phyloP scores from a whole-genome alignment of 306 rosid species.

The Acmispon strigosus region DNA sequence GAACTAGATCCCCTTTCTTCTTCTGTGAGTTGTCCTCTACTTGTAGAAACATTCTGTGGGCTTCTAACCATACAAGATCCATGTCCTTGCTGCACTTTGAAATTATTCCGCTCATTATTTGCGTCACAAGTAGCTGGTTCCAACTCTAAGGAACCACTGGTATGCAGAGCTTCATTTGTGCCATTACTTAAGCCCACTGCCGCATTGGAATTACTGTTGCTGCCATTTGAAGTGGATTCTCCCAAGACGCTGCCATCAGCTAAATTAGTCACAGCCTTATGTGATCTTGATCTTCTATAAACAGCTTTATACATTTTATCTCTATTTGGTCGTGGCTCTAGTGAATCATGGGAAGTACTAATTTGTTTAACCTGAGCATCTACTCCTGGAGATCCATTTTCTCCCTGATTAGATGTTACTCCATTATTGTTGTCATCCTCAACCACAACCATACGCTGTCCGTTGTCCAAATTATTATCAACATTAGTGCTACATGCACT shows the following conservation, averaged over 20 bases:
- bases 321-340: slow-evolving; percentile 32
- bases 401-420: slow-evolving; percentile 35
- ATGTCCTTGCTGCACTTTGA: slow-evolving; percentile 34
- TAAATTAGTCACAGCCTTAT: slow-evolving; percentile 41
- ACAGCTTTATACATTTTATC: slow-evolving; percentile 77
- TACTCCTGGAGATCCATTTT: slow-evolving; percentile 36
- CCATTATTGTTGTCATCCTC: slow-evolving; percentile 29
- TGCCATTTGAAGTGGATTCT: slow-evolving; percentile 51
- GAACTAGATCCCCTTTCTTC: slow-evolving; percentile 73
- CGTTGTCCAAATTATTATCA: slow-evolving; percentile 28
- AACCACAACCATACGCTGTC: slow-evolving; percentile 27
- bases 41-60: slow-evolving; percentile 33
- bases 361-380: slow-evolving; percentile 36
- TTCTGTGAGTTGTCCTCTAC: slow-evolving; percentile 36
- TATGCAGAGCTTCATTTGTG: slow-evolving; percentile 34
- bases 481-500: slow-evolving; percentile 30
- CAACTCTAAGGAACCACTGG: slow-evolving; percentile 43
- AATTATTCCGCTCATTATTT: slow-evolving; percentile 33
- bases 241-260: slow-evolving; percentile 46
- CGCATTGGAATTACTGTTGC: slow-evolving; percentile 37
- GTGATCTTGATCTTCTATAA: slow-evolving; percentile 68
- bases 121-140: slow-evolving; percentile 37
- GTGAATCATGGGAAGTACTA: slow-evolving; percentile 29
- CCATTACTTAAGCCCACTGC: slow-evolving; percentile 38
- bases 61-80: slow-evolving; percentile 40